Percentiles rank a stretch among this genome's conserved stretches.
Conservation (phyloP, 2,329 filamentous ascomycete species). For the Westerdykella sp. region DNA sequence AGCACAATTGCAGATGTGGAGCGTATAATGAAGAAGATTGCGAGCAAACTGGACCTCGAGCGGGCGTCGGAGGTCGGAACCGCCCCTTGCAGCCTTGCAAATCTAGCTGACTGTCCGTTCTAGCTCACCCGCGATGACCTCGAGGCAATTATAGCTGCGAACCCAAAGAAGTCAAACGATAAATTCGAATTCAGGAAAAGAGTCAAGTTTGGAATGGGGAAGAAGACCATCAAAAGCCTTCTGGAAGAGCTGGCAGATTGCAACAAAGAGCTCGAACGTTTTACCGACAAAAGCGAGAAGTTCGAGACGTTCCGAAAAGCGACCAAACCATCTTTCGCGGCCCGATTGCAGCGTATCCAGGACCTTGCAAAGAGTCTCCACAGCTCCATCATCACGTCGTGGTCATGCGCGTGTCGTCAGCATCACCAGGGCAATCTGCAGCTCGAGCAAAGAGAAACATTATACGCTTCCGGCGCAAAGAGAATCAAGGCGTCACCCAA, state of each 20-base stretch:
- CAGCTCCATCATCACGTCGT: conserved; percentile 21
- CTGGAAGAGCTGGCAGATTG: conserved; percentile 34
- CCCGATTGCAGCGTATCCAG: conserved; percentile 29
- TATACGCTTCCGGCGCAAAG: conserved; percentile 18
- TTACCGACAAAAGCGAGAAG: conserved; percentile 34
- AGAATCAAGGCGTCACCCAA: conserved; percentile 9
- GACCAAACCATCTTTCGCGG: conserved; percentile 31
- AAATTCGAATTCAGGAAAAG: conserved; percentile 34
- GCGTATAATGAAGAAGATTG: conserved; percentile 31
- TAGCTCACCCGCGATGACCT: conserved; percentile 32
- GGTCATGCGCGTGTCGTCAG: conserved; percentile 31
- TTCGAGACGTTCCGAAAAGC: conserved; percentile 31
- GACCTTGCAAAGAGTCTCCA: conserved; percentile 30
- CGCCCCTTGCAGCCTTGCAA: conserved; percentile 2
- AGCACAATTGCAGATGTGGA: conserved; percentile 33
- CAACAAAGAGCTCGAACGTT: conserved; percentile 36
- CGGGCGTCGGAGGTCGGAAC: conserved; percentile 25
- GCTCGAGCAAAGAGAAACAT: conserved; percentile 23
- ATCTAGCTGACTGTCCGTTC: conserved; percentile 10
- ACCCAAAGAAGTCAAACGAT: conserved; percentile 26
- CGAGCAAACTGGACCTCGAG: conserved; percentile 33
- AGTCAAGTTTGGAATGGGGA: conserved; percentile 33
- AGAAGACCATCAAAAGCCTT: conserved; percentile 31
- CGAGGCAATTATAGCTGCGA: conserved; percentile 30
- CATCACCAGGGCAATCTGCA: conserved; percentile 31